Evolutionary conservation across 2,329 filamentous ascomycete genomes (phyloP).

Genomic region (Grosmannia huntii): DNA sequence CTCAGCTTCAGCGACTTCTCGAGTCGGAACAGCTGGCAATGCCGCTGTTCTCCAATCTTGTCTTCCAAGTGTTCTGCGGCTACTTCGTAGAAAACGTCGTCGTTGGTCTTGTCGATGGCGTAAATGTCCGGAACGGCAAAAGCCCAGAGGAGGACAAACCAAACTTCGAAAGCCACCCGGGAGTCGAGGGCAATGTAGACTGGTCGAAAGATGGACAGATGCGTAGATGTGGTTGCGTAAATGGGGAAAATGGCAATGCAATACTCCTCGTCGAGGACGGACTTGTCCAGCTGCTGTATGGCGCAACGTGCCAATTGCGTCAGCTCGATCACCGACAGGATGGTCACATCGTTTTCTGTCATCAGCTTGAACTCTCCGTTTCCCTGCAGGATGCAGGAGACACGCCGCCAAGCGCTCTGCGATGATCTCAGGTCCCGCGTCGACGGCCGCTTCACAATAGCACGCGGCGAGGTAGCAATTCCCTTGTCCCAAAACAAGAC

Average conservation of each 20-base stretch:
- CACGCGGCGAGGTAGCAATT: conserved; percentile 36
- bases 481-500: conserved; percentile 86
- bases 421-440: conserved; percentile 41
- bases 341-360: conserved; percentile 68
- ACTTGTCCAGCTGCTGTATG: conserved; percentile 79
- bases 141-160: conserved; percentile 83
- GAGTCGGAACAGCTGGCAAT: conserved; percentile 41
- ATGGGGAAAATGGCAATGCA: conserved; percentile 94
- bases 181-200: conserved; percentile 82
- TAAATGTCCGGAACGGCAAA: conserved; percentile 91
- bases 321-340: conserved; percentile 74
- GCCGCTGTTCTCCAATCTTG: conserved; percentile 14
- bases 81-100: conserved; percentile 29
- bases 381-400: conserved; percentile 88
- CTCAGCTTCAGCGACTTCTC: conserved; percentile 48
- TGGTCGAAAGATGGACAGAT: conserved; percentile 68
- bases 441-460: conserved; percentile 44
- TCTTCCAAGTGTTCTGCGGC: conserved; percentile 26
- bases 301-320: conserved; percentile 81
- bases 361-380: conserved; percentile 90
- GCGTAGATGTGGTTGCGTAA: conserved; percentile 63
- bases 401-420: conserved; percentile 63
- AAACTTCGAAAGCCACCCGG: conserved; percentile 87
- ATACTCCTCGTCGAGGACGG: conserved; percentile 83
- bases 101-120: conserved; percentile 38